Evolutionary conservation across 2,329 filamentous ascomycete genomes (phyloP).

Genomic region (Sclerotinia nivalis): DNA sequence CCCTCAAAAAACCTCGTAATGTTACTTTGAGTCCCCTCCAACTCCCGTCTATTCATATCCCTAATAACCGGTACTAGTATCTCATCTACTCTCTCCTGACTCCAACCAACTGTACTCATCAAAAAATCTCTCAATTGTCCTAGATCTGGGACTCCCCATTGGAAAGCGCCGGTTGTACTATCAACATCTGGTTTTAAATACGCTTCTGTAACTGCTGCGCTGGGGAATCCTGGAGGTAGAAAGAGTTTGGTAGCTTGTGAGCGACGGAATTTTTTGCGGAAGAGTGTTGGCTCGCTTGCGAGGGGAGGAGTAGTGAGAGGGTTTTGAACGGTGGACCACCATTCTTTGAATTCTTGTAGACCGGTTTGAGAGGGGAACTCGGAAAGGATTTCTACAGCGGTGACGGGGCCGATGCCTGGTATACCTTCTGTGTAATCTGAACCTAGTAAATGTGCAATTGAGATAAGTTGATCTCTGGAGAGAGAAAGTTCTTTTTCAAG

Average conservation of each 20-base stretch:
- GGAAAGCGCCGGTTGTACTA: constrained; percentile 71
- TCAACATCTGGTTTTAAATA: constrained; percentile 90
- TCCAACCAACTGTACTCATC: constrained; percentile 93
- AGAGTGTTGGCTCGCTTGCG: constrained; percentile 63
- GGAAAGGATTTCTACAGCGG: constrained; percentile 87
- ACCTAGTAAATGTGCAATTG: constrained; percentile 85
- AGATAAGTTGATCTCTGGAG: constrained; percentile 82
- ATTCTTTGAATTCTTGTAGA: constrained; percentile 76
- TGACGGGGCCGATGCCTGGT: constrained; percentile 88
- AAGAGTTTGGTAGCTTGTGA: constrained; percentile 82
- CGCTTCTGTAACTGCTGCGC: constrained; percentile 73
- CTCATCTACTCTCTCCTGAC: constrained; percentile 87
- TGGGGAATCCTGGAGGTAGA: constrained; percentile 77
- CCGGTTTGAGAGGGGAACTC: constrained; percentile 67
- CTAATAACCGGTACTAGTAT: constrained; percentile 92
- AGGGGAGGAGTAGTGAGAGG: constrained; percentile 52
- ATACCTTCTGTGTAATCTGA: constrained; percentile 95
- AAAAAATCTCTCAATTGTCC: constrained; percentile 81
- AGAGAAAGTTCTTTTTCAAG: constrained; percentile 88
- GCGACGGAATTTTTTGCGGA: constrained; percentile 84
- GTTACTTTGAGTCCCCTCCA: constrained; percentile 92
- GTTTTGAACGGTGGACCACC: constrained; percentile 80
- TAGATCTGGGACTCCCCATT: constrained; percentile 94
- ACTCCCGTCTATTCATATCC: constrained; percentile 87
- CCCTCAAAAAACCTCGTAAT: constrained; percentile 93